Base-by-base conservation (phyloP, 345 rosid genomes). In the Rubroshorea leprosula region DNA sequence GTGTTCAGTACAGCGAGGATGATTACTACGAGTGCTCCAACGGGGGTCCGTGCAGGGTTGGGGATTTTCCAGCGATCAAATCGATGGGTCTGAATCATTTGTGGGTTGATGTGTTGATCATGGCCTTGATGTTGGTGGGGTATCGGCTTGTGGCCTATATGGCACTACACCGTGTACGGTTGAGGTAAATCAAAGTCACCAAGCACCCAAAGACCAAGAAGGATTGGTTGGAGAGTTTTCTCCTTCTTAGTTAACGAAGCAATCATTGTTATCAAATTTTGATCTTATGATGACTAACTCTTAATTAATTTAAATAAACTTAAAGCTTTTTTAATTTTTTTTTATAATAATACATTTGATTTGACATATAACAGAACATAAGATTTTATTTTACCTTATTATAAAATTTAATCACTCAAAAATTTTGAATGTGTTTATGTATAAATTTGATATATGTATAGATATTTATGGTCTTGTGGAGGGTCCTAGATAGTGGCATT, bases 71-170 rank as follows among this genome's bases (percentile, higher is more conserved):
- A 2, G 84, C 94, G 0, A 76, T 93, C 56, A 85, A 82, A 59
- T 80, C 99, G 25, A 80, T 93, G 80, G 99, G 97, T n/a, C 49
- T 93, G 52, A 63, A 71, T 55, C 71, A 82, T 66, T 60, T 89
- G 76, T 93, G 99, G 99, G 23, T 78, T 13, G 99, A 93, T 51
- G 99, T 89, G 70, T 63, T 56, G 58, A 69, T 89, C 24, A 87
- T 93, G 99, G 99, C 86, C 15, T 65, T 84, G 39, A 93, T 89
- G 99, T 66, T 93, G 74, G 80, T 87, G n/a, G 97, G 92, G 23
- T 93, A 93, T 70, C 81, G 99, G 49, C 73, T 93, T 48, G 22
- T 89, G 17, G 99, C 97, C 6, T 93, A 89, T 51, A 60, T 87
- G 59, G 97, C 97, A 9, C 78, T 93, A 62, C 88, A 77, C 29